A percentile compares a stretch with the other conserved stretches of the same genome.
These are phyloP conservation scores for Sodiomyces alkalinus DNA, from an alignment of 2,329 filamentous ascomycete species.

Conservation along the genomic window DNA sequence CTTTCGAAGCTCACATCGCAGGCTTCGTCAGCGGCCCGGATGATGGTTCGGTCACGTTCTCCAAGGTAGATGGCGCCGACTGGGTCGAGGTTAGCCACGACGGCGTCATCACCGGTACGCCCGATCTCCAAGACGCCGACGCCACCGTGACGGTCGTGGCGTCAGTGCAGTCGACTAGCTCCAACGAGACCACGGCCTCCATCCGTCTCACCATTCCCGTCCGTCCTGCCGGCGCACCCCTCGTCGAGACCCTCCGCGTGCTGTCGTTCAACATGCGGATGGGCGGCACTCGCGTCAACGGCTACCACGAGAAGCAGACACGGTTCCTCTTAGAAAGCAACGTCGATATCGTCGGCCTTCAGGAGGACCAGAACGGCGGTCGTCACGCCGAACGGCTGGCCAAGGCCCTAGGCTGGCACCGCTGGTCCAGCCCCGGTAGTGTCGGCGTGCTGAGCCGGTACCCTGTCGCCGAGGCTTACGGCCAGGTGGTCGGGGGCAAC, in stretches of 20 bases:
- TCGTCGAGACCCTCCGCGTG: constrained; percentile 19
- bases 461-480: constrained; percentile 17
- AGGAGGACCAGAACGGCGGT: constrained; percentile 16
- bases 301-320: constrained; percentile 23
- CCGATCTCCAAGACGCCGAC: constrained; percentile 8
- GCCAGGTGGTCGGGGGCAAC: constrained; percentile 11
- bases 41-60: constrained; percentile 12
- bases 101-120: constrained; percentile 21
- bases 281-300: constrained; percentile 18
- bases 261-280: constrained; percentile 25
- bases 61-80: constrained; percentile 8
- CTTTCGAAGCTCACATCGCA: constrained; percentile 15
- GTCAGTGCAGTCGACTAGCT: no score
- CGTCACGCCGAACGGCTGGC: constrained; percentile 17
- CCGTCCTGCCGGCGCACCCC: constrained; percentile 8
- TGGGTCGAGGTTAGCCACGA: constrained; percentile 18
- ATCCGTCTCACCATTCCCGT: constrained; percentile 19
- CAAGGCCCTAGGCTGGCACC: constrained; percentile 22
- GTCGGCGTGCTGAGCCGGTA: constrained; percentile 22
- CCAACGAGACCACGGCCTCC: constrained; percentile 11
- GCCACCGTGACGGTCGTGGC: constrained; percentile 14
- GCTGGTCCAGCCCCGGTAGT: constrained; percentile 16
- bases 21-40: constrained; percentile 17
- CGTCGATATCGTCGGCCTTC: constrained; percentile 21
- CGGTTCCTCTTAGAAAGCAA: constrained; percentile 16